Percentiles rank a stretch among this genome's conserved stretches.
These are phyloP conservation scores for Sphagnum tenellum DNA, from an alignment of 225 moss, liverwort and hornwort genomes.

Conservation along the genomic window DNA sequence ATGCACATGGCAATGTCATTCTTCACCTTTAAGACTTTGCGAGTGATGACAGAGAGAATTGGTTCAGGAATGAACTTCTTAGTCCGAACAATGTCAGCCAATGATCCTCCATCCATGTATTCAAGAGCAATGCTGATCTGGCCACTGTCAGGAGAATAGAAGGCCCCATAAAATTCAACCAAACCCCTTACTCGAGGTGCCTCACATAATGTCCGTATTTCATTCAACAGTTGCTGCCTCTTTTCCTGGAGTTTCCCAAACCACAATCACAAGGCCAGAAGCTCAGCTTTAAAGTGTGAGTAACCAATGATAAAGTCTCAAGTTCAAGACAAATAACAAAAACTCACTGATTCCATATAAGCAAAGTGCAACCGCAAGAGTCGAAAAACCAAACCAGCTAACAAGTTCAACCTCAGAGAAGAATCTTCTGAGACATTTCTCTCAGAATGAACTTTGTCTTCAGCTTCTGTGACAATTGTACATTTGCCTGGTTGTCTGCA, in stretches of 20 bases:
- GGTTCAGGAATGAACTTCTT: slow-evolving; percentile 99
- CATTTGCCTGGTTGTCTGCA: too few species aligned
- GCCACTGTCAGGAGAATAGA: slow-evolving; percentile 96
- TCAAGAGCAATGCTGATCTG: slow-evolving; percentile 99
- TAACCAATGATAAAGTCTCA: too few species aligned
- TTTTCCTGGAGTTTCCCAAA: slow-evolving; percentile 55
- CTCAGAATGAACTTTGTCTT: too few species aligned
- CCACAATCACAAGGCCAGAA: too few species aligned
- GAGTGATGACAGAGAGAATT: slow-evolving; percentile 88
- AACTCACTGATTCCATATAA: too few species aligned
- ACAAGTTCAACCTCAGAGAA: too few species aligned
- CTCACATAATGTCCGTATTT: slow-evolving; percentile 95
- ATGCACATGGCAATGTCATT: not conserved
- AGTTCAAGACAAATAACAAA: too few species aligned
- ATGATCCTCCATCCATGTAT: slow-evolving; percentile 98
- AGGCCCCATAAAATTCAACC: slow-evolving; percentile 98
- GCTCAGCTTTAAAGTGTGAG: too few species aligned
- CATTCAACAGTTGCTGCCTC: slow-evolving; percentile 95
- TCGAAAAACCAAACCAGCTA: too few species aligned
- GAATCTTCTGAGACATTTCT: too few species aligned
- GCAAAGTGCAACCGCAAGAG: too few species aligned
- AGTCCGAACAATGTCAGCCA: slow-evolving; percentile 90
- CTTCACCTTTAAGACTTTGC: slow-evolving; percentile 85
- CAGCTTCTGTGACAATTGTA: too few species aligned
- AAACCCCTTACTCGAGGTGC: slow-evolving; percentile 85